phyloP scores from a whole-genome alignment of 495 filamentous ascomycete genomes.

The Penicillium silybi region DNA sequence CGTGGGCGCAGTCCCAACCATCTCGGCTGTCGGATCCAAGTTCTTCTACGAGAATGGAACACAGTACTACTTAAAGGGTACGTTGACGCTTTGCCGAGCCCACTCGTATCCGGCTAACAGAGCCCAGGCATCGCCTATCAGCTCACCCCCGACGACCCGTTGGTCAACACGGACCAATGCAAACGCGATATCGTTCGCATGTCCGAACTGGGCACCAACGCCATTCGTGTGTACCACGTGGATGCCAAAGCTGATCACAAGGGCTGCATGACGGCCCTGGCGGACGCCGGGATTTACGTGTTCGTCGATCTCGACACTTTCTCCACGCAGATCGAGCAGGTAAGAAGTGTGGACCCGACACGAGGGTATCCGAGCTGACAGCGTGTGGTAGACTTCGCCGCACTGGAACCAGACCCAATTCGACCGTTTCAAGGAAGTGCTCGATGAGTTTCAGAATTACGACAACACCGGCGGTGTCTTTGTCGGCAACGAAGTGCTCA shows the following conservation, averaged over 20 bases:
- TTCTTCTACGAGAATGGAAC: conserved; percentile 75
- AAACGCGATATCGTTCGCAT: conserved; percentile 71
- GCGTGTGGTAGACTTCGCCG: conserved; percentile 22
- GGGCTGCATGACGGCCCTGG: conserved; percentile 67
- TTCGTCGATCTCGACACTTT: conserved; percentile 85
- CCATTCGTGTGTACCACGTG: conserved; percentile 88
- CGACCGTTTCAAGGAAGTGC: conserved; percentile 61
- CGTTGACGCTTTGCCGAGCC: background rate
- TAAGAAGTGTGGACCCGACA: conserved; percentile 27
- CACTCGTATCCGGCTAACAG: background rate
- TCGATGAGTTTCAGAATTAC: conserved; percentile 75
- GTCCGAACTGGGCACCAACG: conserved; percentile 75
- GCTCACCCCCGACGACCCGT: conserved; percentile 64
- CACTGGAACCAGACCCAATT: conserved; percentile 70
- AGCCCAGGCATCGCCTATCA: conserved; percentile 66
- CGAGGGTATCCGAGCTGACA: background rate
- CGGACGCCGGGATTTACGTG: conserved; percentile 71
- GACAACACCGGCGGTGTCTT: conserved; percentile 81
- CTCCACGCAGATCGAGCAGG: conserved; percentile 69
- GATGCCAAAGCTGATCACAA: conserved; percentile 66
- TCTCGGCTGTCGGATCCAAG: conserved; percentile 73
- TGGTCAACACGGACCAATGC: conserved; percentile 74
- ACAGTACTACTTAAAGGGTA: conserved; percentile 82
- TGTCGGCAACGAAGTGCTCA: conserved; percentile 81
- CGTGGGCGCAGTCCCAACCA: conserved; percentile 45